These are phyloP conservation scores for Hypomyces perniciosus DNA, from an alignment of 2,329 filamentous ascomycete genomes.

Conservation along the genomic window DNA sequence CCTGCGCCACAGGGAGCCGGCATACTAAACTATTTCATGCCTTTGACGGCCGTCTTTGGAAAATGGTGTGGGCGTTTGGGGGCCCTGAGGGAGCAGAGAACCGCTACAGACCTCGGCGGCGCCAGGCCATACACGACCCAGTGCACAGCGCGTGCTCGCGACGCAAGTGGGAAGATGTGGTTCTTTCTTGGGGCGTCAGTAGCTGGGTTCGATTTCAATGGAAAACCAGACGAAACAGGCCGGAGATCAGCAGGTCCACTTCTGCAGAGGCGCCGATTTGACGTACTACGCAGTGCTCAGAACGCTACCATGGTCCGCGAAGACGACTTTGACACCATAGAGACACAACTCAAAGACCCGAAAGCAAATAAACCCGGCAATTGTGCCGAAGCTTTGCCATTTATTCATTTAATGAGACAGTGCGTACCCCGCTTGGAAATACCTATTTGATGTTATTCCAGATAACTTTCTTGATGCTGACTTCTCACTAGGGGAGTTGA, in stretches of 20 bases:
- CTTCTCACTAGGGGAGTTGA: not conserved
- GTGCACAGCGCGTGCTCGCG: constrained; percentile 1
- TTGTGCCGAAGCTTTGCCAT: constrained; percentile 11
- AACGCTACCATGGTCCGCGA: not conserved
- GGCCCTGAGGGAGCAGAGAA: too few species aligned
- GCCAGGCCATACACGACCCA: constrained; percentile 11
- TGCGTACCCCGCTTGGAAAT: not conserved
- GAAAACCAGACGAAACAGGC: not conserved
- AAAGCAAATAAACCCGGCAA: not conserved
- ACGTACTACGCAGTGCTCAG: not conserved
- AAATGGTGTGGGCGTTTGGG: constrained; percentile 3
- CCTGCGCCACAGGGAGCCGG: constrained; percentile 3
- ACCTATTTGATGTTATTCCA: not conserved
- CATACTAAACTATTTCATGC: constrained; percentile 8
- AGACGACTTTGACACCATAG: not conserved
- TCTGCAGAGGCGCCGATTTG: not conserved
- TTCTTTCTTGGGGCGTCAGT: constrained; percentile 8
- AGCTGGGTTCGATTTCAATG: not conserved
- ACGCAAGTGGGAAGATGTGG: not conserved
- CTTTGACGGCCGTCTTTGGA: constrained; percentile 5
- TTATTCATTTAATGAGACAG: not conserved
- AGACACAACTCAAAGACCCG: not conserved
- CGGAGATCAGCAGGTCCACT: too few species aligned
- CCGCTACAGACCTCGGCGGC: not conserved
- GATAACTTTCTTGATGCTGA: not conserved